Conservation (phyloP, 345 rosid species). For the Pugionium cornutum region DNA sequence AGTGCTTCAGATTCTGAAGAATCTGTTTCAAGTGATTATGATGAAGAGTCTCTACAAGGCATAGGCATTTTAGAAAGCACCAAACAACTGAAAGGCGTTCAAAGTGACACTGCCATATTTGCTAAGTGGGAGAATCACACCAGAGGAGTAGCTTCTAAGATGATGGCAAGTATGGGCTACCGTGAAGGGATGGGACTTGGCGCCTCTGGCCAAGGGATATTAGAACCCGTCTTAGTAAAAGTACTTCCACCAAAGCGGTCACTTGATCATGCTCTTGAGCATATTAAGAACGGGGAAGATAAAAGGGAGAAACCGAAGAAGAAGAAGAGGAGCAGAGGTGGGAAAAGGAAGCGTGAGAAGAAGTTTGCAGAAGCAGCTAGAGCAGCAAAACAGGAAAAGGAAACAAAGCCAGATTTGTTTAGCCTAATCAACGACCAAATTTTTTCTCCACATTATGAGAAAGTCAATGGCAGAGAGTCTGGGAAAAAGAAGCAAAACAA, state of each 20-base stretch:
- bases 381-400: constrained; percentile 61
- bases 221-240: constrained; percentile 74
- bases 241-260: constrained; percentile 86
- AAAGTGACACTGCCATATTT: constrained; percentile 73
- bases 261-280: constrained; percentile 68
- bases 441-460: constrained; percentile 44
- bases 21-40: constrained; percentile 60
- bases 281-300: constrained; percentile 44
- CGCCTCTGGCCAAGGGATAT: constrained; percentile 80
- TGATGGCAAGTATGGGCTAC: constrained; percentile 97
- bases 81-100: constrained; percentile 60
- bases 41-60: constrained; percentile 61
- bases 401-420: constrained; percentile 70
- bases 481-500: constrained; percentile 48
- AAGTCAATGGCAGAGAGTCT: constrained; percentile 38
- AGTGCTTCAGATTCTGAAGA: constrained; percentile 58
- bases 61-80: constrained; percentile 67
- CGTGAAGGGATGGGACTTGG: constrained; percentile 97
- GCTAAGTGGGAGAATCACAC: constrained; percentile 98
- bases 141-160: constrained; percentile 89
- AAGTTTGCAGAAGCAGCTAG: constrained; percentile 74
- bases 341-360: constrained; percentile 82
- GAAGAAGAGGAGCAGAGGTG: constrained; percentile 89
- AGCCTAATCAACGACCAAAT: constrained; percentile 70
- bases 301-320: constrained; percentile 45